phyloP scores from a whole-genome alignment of 495 filamentous ascomycete species.

The Xylaria curta region DNA sequence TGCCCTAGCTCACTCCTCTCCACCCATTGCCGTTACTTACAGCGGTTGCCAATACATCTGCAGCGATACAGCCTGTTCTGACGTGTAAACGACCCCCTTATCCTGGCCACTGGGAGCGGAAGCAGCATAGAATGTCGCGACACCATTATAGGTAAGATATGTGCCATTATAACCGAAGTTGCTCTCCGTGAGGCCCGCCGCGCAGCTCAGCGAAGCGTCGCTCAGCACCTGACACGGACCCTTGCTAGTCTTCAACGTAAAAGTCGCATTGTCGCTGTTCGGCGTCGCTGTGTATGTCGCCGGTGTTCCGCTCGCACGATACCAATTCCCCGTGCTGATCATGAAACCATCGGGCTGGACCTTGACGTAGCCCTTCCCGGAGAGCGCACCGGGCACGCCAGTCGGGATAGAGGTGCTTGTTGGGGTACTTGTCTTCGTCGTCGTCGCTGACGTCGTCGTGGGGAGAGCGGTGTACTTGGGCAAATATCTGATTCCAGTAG shows the following conservation, averaged over 20 bases:
- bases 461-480: constrained; percentile 35
- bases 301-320: constrained; percentile 66
- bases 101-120: constrained; percentile 60
- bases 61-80: constrained; percentile 30
- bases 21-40: background rate
- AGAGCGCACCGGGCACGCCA: constrained; percentile 30
- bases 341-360: constrained; percentile 69
- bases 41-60: constrained; percentile 34
- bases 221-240: constrained; percentile 59
- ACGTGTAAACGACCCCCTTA: constrained; percentile 47
- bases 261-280: constrained; percentile 46
- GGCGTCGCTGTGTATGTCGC: constrained; percentile 67
- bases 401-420: constrained; percentile 26
- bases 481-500: constrained; percentile 40
- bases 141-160: constrained; percentile 53
- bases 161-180: constrained; percentile 47
- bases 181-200: constrained; percentile 49
- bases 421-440: constrained; percentile 16
- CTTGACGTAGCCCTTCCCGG: constrained; percentile 65
- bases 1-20: background rate
- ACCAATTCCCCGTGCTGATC: constrained; percentile 75
- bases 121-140: constrained; percentile 63
- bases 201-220: constrained; percentile 58
- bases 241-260: constrained; percentile 66
- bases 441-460: constrained; percentile 20